Evolutionary conservation across 495 filamentous ascomycete species (phyloP).

Genomic region (Neurospora sp.): DNA sequence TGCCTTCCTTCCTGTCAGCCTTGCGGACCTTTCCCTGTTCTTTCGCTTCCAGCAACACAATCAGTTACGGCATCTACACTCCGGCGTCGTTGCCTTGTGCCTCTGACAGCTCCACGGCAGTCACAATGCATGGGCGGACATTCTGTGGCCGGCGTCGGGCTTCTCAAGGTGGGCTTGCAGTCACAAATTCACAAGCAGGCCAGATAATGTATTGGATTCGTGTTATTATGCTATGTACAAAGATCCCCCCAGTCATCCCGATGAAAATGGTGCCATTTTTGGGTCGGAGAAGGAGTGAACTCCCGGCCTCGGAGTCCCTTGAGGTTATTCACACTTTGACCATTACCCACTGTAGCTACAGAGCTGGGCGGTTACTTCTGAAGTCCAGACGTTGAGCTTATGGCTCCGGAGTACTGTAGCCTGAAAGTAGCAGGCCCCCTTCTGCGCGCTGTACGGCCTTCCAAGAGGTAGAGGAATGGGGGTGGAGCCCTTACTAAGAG

Average conservation of each 20-base stretch:
- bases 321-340: neutral
- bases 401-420: neutral
- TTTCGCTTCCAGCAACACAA: neutral
- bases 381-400: neutral
- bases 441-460: neutral
- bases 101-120: neutral
- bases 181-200: neutral
- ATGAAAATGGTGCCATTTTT: neutral
- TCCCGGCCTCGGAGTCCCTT: neutral
- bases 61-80: neutral
- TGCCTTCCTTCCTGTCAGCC: neutral
- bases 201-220: neutral
- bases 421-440: neutral
- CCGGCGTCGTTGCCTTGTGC: neutral
- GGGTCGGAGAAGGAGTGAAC: neutral
- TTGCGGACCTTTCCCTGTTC: neutral
- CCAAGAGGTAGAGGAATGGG: neutral
- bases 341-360: neutral
- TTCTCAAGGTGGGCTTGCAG: neutral
- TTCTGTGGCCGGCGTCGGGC: neutral
- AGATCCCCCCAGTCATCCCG: neutral
- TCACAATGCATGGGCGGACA: neutral
- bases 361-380: neutral
- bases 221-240: neutral
- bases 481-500: neutral